Evolutionary conservation across 139 green algal species (phyloP).

Genomic region (Chlamydomonas sp.): DNA sequence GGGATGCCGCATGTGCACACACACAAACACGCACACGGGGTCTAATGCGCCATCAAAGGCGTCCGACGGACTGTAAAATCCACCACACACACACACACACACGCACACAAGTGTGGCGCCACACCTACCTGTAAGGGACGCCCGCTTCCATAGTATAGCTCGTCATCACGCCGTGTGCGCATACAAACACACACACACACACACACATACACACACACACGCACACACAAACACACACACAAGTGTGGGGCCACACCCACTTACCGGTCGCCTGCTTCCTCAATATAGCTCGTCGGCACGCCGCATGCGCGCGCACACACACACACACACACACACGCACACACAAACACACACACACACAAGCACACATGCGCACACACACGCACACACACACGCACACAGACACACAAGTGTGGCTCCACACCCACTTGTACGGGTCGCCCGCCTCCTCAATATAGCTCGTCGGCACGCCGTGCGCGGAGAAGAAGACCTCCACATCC

Average conservation of each 20-base stretch:
- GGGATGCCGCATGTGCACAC: constrained; percentile 96
- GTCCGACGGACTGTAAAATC: too few relatives aligned
- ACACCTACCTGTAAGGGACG: too few relatives aligned
- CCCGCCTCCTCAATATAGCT: constrained; percentile 90
- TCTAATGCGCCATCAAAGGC: too few relatives aligned
- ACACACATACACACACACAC: not conserved
- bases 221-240: too few relatives aligned
- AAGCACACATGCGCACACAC: not conserved
- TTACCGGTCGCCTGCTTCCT: constrained; percentile 89
- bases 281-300: constrained; percentile 92
- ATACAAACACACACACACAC: not conserved
- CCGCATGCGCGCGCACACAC: not conserved
- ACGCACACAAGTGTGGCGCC: too few relatives aligned
- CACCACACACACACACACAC: too few relatives aligned
- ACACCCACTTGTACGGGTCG: constrained; percentile 90
- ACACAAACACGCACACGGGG: too few relatives aligned
- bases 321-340: not conserved
- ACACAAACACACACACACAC: not conserved
- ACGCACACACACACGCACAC: not conserved
- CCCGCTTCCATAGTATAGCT: constrained; percentile 88
- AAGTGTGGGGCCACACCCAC: too few relatives aligned
- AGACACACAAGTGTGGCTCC: not conserved
- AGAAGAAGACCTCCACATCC: constrained; percentile 81
- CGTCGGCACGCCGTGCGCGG: constrained; percentile 92
- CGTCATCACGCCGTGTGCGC: constrained; percentile 76